Evolutionary conservation across 2,329 filamentous ascomycete genomes (phyloP).

Genomic region (Cladosporium sp.): DNA sequence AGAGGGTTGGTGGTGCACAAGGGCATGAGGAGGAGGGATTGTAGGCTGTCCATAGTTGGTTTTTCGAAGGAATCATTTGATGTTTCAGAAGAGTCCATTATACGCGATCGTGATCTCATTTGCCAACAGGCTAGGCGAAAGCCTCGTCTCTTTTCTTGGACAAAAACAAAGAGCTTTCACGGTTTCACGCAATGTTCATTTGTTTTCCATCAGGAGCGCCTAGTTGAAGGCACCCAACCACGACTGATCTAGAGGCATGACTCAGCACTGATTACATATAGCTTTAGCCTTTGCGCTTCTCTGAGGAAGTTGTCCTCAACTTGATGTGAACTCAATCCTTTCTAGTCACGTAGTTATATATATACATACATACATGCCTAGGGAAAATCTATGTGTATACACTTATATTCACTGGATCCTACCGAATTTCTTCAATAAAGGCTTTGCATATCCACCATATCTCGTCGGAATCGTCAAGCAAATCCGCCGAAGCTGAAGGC

Average conservation of each 20-base stretch:
- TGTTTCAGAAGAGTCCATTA: background rate
- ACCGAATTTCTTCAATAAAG: background rate
- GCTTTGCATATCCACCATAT: background rate
- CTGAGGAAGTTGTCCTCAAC: slow-evolving; percentile 1
- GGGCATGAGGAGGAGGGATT: background rate
- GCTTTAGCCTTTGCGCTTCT: background rate
- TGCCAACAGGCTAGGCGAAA: background rate
- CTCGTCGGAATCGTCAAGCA: background rate
- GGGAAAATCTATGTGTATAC: background rate
- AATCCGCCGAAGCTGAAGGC: background rate
- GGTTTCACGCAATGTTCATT: background rate
- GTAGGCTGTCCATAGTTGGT: background rate
- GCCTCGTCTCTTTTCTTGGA: background rate
- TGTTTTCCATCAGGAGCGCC: too few relatives aligned
- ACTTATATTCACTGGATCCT: background rate
- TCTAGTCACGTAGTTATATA: background rate
- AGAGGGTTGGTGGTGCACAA: slow-evolving; percentile 22
- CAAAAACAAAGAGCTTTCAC: background rate
- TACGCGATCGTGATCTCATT: background rate
- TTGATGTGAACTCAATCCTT: background rate
- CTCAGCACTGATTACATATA: background rate
- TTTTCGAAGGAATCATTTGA: background rate
- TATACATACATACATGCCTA: background rate
- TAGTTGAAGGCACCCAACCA: too few relatives aligned
- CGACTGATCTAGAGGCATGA: too few relatives aligned